phyloP scores from a whole-genome alignment of 164 flowering plant genomes.

The Cinnamomum chago region DNA sequence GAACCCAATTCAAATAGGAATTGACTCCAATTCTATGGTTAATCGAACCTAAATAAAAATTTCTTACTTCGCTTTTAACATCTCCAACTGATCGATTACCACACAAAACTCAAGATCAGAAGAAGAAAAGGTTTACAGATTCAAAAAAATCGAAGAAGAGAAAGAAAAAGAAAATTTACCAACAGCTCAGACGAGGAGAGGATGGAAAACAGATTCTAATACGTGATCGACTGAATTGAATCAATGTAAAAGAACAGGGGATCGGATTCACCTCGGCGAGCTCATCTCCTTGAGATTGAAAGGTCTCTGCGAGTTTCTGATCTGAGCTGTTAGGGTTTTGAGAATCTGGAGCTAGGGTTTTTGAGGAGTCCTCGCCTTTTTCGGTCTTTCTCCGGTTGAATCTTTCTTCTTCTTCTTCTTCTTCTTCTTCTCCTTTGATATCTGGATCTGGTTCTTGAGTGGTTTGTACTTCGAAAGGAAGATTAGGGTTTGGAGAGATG shows the following conservation, averaged over 20 bases:
- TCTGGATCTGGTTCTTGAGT: not conserved
- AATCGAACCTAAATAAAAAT: too few relatives aligned
- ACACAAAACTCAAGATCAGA: too few relatives aligned
- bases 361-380: not conserved
- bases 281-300: slow-evolving; percentile 46
- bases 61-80: too few relatives aligned
- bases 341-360: slow-evolving; percentile 10
- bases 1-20: too few relatives aligned
- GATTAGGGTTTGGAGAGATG: slow-evolving; percentile 25
- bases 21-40: too few relatives aligned
- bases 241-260: too few relatives aligned
- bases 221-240: not conserved
- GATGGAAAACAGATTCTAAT: not conserved
- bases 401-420: not conserved
- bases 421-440: not conserved
- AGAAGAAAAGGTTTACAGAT: too few relatives aligned
- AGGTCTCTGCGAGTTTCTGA: slow-evolving; percentile 33
- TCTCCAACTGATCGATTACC: too few relatives aligned
- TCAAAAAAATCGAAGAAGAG: too few relatives aligned
- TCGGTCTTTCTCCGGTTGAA: not conserved
- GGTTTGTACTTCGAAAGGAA: slow-evolving; percentile 39
- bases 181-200: too few relatives aligned
- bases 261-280: slow-evolving; percentile 46
- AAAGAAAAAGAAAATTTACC: too few relatives aligned
- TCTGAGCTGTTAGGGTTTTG: slow-evolving; percentile 6